Percentiles rank a stretch among this genome's conserved stretches.
These are phyloP conservation scores for Phallus indusiatus DNA, from an alignment of 768 basidiomycete genomes.

Conservation along the genomic window DNA sequence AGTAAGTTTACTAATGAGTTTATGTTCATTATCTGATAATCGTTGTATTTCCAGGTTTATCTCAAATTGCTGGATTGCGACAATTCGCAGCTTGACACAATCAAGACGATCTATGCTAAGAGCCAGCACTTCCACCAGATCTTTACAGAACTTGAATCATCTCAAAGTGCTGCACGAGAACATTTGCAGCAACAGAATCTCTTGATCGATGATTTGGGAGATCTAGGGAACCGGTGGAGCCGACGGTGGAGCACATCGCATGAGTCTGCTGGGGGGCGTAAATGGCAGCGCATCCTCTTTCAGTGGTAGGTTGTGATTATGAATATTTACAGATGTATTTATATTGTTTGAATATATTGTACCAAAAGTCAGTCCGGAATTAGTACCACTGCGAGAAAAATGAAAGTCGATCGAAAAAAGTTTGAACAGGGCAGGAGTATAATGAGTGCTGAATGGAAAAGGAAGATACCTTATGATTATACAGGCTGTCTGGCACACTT, in stretches of 20 bases:
- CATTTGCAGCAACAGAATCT: background rate
- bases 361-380: background rate
- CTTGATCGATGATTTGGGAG: background rate
- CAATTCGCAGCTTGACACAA: background rate
- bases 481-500: constrained; percentile 28
- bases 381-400: background rate
- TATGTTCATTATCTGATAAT: background rate
- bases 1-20: background rate
- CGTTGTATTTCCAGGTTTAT: background rate
- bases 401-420: background rate
- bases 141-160: background rate
- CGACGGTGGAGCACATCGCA: background rate
- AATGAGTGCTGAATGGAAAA: background rate
- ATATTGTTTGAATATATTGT: background rate
- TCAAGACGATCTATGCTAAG: background rate
- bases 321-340: background rate
- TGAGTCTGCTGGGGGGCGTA: background rate
- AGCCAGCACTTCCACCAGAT: background rate
- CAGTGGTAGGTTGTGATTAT: background rate
- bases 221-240: constrained; percentile 1
- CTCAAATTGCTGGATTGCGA: background rate
- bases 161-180: background rate
- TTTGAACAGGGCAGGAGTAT: background rate
- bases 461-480: constrained; percentile 11
- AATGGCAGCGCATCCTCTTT: background rate